Base-by-base conservation (phyloP, 2,329 filamentous ascomycete species). In the Lachnellula suecica region DNA sequence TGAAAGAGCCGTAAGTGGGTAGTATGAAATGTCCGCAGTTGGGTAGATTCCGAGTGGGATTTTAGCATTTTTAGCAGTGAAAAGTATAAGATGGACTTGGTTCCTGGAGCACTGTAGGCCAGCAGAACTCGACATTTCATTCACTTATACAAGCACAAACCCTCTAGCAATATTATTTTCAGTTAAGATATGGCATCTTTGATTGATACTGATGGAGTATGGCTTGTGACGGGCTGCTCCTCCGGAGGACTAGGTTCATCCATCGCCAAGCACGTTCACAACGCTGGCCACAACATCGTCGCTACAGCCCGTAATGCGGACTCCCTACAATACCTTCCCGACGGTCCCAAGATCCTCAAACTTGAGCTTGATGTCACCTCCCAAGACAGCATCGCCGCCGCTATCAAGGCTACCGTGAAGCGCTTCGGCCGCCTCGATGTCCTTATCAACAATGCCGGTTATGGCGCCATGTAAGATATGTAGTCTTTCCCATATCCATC, bases 381-480 rank as follows among this genome's bases (percentile, higher is more conserved):
- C 64, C 72, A n/a, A n/a, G 34, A 73, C n/a, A 66, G 57, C 10
- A 63, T 70, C 10, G 24, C 63, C 8, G 51, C 62, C 2, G 66
- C 68, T 2, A 58, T 72, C 5, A 51, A 71, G 2, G 66, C 67
- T 9, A 73, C 74, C 6, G 37, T 47, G 2, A 61, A 62, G 19
- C 58, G 54, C 0, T 51, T 67, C 2, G 65, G 72, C 2, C 74
- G 76, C 10, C 66, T 85, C 40, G 80, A 85, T 62, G 75, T 83
- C 2, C 74, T 84, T 4, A 73, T 82, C 55, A 83, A 84, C 68
- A 83, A 83, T 46, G 81, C 81, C 3, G 82, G 81, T 2, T 83
- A 81, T 53, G 37, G 37, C 37, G 20, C 10, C 19, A 40, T 40
- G 37, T 22, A 19, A 35, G 31, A 13, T 35, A 4, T 13, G 31